phyloP scores from a whole-genome alignment of 257 asterid genomes.

The Ocimum tenuiflorum region DNA sequence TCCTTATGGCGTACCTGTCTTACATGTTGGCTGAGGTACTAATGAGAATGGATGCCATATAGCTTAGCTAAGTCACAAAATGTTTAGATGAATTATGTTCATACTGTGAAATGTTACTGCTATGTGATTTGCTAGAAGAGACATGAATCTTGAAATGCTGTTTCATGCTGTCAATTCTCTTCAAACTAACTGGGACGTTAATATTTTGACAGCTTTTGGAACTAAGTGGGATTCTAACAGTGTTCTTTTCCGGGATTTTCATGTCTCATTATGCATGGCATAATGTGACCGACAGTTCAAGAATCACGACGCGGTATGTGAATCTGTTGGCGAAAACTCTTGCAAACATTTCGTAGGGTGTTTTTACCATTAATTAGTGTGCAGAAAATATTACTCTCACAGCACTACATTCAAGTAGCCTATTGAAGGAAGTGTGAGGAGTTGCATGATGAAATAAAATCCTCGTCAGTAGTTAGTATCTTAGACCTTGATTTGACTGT shows the following conservation, averaged over 20 bases:
- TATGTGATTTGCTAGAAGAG: too few species aligned
- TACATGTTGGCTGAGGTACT: conserved; percentile 97
- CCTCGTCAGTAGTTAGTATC: too few species aligned
- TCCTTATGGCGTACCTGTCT: conserved; percentile 84
- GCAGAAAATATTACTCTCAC: not conserved
- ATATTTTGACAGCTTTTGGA: conserved; percentile 40
- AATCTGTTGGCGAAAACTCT: not conserved
- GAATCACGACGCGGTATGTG: conserved; percentile 62
- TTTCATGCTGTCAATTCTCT: conserved; percentile 23
- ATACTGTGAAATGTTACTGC: not conserved
- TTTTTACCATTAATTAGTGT: not conserved
- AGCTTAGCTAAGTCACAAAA: not conserved
- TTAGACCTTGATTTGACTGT: too few species aligned
- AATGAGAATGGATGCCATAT: not conserved
- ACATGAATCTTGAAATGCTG: not conserved
- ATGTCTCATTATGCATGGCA: conserved; percentile 99
- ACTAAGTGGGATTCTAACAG: conserved; percentile 89
- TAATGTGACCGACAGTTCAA: conserved; percentile 77
- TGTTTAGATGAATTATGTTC: not conserved
- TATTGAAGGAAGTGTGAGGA: not conserved
- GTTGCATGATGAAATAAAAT: too few species aligned
- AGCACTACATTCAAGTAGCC: not conserved
- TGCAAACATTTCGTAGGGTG: not conserved
- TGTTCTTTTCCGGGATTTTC: conserved; percentile 76
- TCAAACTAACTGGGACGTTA: conserved; percentile 52